Base-by-base conservation (phyloP, 768 basidiomycete species). In the Tulasnella sp. region DNA sequence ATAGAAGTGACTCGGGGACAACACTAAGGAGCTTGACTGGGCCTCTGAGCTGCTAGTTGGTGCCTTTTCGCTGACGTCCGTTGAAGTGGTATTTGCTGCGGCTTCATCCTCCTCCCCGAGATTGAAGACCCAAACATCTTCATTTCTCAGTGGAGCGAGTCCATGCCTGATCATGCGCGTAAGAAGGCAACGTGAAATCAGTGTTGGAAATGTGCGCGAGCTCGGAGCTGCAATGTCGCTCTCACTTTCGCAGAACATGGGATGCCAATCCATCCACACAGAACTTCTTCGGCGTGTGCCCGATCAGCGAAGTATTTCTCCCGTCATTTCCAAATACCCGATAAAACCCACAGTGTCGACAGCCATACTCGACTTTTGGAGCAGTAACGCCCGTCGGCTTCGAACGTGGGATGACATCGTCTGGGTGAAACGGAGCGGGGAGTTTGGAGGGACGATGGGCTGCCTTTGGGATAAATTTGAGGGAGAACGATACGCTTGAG, bases 11-110 rank as follows among this genome's bases (percentile, higher is more conserved):
- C 3, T 42, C 9, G 10, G 9, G 16, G 3, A 42, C 3, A 14
- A 14, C 42, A 9, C 10, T 42, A 14, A 4, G 80, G 36, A 88
- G 84, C 21, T 80, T 48, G 24, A n/a, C n/a, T n/a, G 9, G 4
- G 18, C 2, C 7, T 1, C 56, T 18, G 7, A 1, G 24, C 0
- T 58, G 18, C 5, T 16, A 31, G 9, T 58, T 7, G 56, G 9
- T 27, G 3, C 7, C 31, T n/a, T 58, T 27, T 58, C 56, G 4
- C 6, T n/a, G 52, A 24, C 6, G 52, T 6, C n/a, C 21, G 52
- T 52, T 52, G 24, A 21, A 2, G 24, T 21, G 14, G 7, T 34
- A 34, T 36, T 14, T 34, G 7, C 18, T 5, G 62, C 34, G 16
- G 62, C 16, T 68, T 36, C 62, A 31, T 36, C 31, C 62, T 68